Evolutionary conservation across 1,284 basidiomycete genomes (phyloP).

Genomic region (Microbotryum silenes-acaulis): DNA sequence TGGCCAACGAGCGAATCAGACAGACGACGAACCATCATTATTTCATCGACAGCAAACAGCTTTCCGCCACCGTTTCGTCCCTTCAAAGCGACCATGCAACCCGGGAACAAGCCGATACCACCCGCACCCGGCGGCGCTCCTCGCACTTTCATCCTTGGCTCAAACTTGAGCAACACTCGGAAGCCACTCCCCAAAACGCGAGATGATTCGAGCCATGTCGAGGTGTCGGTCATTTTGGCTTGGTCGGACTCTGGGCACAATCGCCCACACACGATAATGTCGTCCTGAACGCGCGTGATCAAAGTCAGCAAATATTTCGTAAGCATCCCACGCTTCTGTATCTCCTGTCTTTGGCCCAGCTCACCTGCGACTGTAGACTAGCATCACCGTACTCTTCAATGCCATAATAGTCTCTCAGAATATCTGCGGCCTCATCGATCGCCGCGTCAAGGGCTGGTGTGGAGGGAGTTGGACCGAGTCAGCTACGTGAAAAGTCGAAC

Average conservation of each 20-base stretch:
- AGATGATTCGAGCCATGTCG: constrained; percentile 70
- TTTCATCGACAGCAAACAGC: constrained; percentile 73
- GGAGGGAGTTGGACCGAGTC: background rate
- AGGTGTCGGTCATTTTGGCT: constrained; percentile 62
- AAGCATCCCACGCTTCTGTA: too few relatives aligned
- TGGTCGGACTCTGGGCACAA: constrained; percentile 61
- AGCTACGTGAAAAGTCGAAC: background rate
- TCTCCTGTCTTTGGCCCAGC: constrained; percentile 29
- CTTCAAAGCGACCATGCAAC: constrained; percentile 76
- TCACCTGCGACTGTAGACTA: constrained; percentile 56
- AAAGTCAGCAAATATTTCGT: background rate
- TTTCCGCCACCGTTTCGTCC: constrained; percentile 86
- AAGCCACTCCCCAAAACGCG: constrained; percentile 51
- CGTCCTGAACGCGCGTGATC: constrained; percentile 48
- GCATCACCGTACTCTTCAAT: constrained; percentile 67
- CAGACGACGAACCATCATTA: constrained; percentile 56
- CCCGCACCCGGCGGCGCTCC: constrained; percentile 54
- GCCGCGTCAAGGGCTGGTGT: constrained; percentile 63
- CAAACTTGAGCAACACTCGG: constrained; percentile 63
- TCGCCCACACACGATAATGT: constrained; percentile 68
- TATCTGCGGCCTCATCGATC: constrained; percentile 72
- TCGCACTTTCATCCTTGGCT: constrained; percentile 57
- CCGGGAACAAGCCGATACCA: constrained; percentile 77
- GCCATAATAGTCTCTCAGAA: constrained; percentile 61
- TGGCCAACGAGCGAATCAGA: background rate